These are phyloP conservation scores for Fusarium liriodendri DNA, from an alignment of 2,329 filamentous ascomycete genomes.

Conservation along the genomic window DNA sequence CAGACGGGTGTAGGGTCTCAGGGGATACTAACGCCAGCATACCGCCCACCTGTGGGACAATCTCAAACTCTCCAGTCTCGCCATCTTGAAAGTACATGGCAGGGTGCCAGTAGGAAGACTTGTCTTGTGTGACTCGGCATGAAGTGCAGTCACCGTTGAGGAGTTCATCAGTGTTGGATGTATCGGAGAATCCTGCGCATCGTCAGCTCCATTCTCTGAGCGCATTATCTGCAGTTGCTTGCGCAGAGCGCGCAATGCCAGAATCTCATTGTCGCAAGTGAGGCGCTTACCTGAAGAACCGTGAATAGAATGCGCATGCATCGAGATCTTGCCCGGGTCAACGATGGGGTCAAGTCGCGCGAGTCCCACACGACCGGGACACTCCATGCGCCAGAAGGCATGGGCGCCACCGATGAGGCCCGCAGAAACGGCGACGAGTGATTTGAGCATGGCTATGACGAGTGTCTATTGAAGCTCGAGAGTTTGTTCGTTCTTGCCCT, in stretches of 20 bases:
- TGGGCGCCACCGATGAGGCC: conserved; percentile 55
- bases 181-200: conserved; percentile 70
- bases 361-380: conserved; percentile 75
- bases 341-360: conserved; percentile 84
- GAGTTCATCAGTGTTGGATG: conserved; percentile 68
- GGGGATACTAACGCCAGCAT: conserved; percentile 79
- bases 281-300: conserved; percentile 77
- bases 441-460: conserved; percentile 49
- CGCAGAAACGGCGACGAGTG: conserved; percentile 46
- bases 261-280: not conserved
- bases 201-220: conserved; percentile 28
- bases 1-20: not conserved
- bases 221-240: not conserved
- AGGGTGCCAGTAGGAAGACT: conserved; percentile 90
- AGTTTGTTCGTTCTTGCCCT: conserved; percentile 14
- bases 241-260: not conserved
- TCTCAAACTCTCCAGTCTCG: conserved; percentile 71
- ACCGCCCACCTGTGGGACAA: conserved; percentile 81
- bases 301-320: conserved; percentile 80
- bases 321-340: conserved; percentile 65
- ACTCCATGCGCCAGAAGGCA: conserved; percentile 93
- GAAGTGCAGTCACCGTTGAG: conserved; percentile 77
- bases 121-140: conserved; percentile 82
- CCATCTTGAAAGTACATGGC: conserved; percentile 79
- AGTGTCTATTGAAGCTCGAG: conserved; percentile 42